Evolutionary conservation across 139 green algal species (phyloP).

Genomic region (Chlamydomonas incerta): DNA sequence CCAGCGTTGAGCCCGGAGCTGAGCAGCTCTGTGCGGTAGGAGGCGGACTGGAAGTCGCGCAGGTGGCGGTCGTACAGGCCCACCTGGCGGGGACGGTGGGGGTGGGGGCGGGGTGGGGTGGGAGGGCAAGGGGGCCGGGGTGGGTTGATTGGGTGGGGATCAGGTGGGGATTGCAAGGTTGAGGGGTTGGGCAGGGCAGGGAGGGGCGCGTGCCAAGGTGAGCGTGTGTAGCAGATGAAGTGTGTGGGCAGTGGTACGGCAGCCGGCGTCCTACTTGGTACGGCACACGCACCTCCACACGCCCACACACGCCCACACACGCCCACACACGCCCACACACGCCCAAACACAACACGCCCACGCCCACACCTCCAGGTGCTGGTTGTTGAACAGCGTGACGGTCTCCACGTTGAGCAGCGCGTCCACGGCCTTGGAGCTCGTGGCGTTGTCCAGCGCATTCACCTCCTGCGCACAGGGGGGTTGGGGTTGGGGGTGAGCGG

Average conservation of each 20-base stretch:
- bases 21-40: constrained; percentile 79
- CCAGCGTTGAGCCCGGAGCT: constrained; percentile 90
- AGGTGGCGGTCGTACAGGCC: constrained; percentile 79
- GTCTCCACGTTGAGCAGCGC: constrained; percentile 95
- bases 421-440: constrained; percentile 90
- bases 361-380: constrained; percentile 56
- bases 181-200: background rate
- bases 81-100: constrained; percentile 47
- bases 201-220: too few relatives aligned
- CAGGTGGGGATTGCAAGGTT: background rate
- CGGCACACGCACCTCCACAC: too few relatives aligned
- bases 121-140: background rate
- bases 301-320: background rate
- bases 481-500: too few relatives aligned
- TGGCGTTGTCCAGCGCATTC: constrained; percentile 91
- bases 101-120: background rate
- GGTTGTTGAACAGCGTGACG: constrained; percentile 91
- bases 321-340: background rate
- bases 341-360: background rate
- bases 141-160: background rate
- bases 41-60: constrained; percentile 69
- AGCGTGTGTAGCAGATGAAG: too few relatives aligned
- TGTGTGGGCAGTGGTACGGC: too few relatives aligned
- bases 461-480: constrained; percentile 55
- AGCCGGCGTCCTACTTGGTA: too few relatives aligned